Conservation (phyloP, 2,329 filamentous ascomycete genomes). For the Ceratocystis papillata region DNA sequence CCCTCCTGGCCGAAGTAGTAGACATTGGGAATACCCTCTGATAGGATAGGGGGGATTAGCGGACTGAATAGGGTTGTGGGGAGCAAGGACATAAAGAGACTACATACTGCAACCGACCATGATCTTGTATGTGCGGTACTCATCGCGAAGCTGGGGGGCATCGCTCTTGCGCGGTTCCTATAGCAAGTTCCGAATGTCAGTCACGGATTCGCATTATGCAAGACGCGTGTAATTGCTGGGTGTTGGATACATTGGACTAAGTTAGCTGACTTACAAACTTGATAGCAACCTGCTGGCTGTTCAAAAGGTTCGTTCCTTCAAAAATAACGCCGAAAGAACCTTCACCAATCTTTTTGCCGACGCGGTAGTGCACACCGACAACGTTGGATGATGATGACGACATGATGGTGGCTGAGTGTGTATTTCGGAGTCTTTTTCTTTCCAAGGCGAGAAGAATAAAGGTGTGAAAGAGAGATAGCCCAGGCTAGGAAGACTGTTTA, state of each 20-base stretch:
- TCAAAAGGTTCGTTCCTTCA: conserved; percentile 94
- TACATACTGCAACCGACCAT: conserved; percentile 95
- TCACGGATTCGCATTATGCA: background rate
- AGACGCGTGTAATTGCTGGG: no score
- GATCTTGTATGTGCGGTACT: conserved; percentile 99
- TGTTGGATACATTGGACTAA: background rate
- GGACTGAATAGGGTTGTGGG: background rate
- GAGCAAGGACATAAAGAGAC: conserved; percentile 17
- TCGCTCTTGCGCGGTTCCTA: conserved; percentile 98
- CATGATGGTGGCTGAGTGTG: conserved; percentile 42
- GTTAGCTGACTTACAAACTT: conserved; percentile 65
- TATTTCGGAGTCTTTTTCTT: background rate
- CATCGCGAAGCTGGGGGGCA: conserved; percentile 91
- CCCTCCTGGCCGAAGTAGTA: conserved; percentile 99
- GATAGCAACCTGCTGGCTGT: conserved; percentile 98
- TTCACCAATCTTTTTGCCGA: conserved; percentile 99
- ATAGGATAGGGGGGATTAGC: background rate
- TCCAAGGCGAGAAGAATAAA: background rate
- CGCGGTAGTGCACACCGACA: conserved; percentile 95
- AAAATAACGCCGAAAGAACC: conserved; percentile 98
- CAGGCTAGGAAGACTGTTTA: background rate
- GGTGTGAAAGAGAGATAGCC: conserved; percentile 1
- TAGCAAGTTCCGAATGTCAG: background rate
- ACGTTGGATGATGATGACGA: conserved; percentile 90
- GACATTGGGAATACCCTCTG: conserved; percentile 96